Evolutionary conservation across 805 yeast genomes (phyloP).

Genomic region (Yarrowia keelungensis): DNA sequence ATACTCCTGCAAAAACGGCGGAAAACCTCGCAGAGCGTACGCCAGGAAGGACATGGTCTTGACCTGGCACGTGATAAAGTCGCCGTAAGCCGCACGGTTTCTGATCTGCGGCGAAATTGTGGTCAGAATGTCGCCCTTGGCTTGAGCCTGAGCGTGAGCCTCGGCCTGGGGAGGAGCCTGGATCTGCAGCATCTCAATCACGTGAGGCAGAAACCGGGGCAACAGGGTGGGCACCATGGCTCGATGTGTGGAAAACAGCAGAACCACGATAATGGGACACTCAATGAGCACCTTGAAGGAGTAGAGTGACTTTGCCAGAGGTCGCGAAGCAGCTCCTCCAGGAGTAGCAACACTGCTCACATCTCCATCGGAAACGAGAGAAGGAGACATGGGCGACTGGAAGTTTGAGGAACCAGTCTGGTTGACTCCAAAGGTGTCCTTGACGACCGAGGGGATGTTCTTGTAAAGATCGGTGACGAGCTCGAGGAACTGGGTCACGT

Average conservation of each 20-base stretch:
- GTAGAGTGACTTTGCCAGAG: constrained; percentile 68
- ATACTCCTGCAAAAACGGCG: constrained; percentile 65
- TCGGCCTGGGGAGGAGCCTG: constrained; percentile 83
- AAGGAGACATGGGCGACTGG: constrained; percentile 54
- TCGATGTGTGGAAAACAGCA: constrained; percentile 87
- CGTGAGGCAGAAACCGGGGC: constrained; percentile 79
- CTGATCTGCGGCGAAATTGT: constrained; percentile 76
- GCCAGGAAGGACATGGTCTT: constrained; percentile 96
- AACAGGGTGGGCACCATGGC: constrained; percentile 72
- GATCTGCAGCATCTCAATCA: constrained; percentile 72
- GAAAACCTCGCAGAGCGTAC: constrained; percentile 84
- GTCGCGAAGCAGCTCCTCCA: constrained; percentile 56
- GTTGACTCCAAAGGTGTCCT: constrained; percentile 60
- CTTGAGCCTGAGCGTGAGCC: constrained; percentile 69
- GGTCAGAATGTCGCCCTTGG: constrained; percentile 63
- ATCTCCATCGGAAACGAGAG: constrained; percentile 50
- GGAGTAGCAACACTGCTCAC: constrained; percentile 44
- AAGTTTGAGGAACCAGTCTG: constrained; percentile 44
- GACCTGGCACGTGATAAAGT: constrained; percentile 89
- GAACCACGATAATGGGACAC: constrained; percentile 96
- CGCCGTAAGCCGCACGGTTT: constrained; percentile 82
- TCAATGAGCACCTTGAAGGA: constrained; percentile 94
- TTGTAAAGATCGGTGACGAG: constrained; percentile 77
- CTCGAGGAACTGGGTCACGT: constrained; percentile 79
- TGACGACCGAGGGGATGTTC: constrained; percentile 77